Conservation (phyloP, 1,284 basidiomycete species). For the Ceratorhiza oryzae-sativae region DNA sequence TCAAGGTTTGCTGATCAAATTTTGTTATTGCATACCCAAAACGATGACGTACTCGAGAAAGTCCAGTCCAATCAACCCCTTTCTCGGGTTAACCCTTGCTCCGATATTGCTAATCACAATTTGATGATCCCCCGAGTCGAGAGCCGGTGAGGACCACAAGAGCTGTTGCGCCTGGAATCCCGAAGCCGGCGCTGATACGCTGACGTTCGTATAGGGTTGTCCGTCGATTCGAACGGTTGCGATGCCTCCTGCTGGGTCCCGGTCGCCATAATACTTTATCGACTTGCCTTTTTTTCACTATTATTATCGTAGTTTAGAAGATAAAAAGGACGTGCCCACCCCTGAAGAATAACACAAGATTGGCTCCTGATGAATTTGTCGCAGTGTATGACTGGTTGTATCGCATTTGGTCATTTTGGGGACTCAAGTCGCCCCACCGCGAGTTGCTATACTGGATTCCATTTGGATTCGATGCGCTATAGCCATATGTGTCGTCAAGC, state of each 20-base stretch:
- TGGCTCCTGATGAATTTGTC: neutral
- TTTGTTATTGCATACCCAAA: neutral
- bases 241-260: neutral
- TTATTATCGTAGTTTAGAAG: neutral
- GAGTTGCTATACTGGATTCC: neutral
- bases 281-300: neutral
- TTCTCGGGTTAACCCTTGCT: constrained; percentile 3
- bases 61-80: neutral
- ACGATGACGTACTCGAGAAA: neutral
- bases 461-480: neutral
- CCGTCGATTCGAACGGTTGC: constrained; percentile 7
- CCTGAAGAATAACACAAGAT: constrained; percentile 13
- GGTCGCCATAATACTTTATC: constrained; percentile 6
- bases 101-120: constrained; percentile 11
- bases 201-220: neutral
- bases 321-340: neutral
- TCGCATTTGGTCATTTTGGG: neutral
- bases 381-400: neutral
- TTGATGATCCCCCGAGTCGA: neutral
- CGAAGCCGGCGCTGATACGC: neutral
- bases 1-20: neutral
- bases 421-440: neutral
- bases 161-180: neutral
- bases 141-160: neutral
- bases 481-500: neutral